Base-by-base conservation (phyloP, 805 yeast species). In the Zygosaccharomyces pseudorouxii region DNA sequence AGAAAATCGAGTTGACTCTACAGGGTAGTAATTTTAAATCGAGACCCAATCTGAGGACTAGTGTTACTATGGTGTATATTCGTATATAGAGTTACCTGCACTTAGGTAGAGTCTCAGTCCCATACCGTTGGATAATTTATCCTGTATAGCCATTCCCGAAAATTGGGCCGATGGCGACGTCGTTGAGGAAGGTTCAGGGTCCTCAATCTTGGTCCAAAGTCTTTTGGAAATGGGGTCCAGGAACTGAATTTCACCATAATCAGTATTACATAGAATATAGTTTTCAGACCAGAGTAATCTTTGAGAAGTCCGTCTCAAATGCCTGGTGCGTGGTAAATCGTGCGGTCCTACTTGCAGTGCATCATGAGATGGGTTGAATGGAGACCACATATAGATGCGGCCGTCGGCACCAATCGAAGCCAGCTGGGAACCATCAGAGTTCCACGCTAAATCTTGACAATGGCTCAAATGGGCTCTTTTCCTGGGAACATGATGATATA, bases 401-500 rank as follows among this genome's bases (percentile, higher is more conserved):
- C 89, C 96, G 64, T 90, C 97, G 45, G 79, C 76, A 0, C 95
- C 97, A 0, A 84, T 71, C 1, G 89, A 79, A 16, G 82, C 68
- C 29, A 92, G 59, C 37, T 75, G 71, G 31, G 74, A 71, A 0
- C 97, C 97, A 14, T 65, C 57, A 8, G 78, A 82, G 50, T 78
- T 78, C 93, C 96, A 90, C 12, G 74, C 67, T 3, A 90, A 58
- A 0, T 95, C 95, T 63, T 89, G 89, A 28, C 89, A 88, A 0
- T 84, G 79, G 2, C 82, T 85, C 59, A 80, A 73, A 58, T 90
- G 97, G 0, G 96, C 92, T 56, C 79, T 80, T 2, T 42, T 42
- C 45, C 40, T 42, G 41, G 53, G 46, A 30, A 38, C 37, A 42
- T 47, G 51, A 52, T 58, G 48, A 30, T 55, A 54, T 39, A 60